Evolutionary conservation across 768 basidiomycete species (phyloP).

Genomic region (Phanerodontia chrysosporium): DNA sequence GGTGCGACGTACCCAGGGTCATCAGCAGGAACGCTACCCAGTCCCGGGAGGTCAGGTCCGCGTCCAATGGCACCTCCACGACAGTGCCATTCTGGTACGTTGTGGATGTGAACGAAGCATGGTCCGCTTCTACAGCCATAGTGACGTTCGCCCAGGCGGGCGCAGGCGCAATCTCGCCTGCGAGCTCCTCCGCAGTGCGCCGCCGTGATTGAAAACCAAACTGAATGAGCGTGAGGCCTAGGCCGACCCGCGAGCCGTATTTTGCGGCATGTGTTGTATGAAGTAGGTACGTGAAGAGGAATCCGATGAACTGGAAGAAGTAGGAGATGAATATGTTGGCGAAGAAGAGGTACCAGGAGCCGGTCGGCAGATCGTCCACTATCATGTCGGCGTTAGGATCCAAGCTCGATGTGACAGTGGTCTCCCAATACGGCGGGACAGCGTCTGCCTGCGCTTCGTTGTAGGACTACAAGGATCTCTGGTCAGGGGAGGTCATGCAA

Average conservation of each 20-base stretch:
- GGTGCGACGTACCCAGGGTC: slow-evolving; percentile 58
- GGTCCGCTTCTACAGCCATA: slow-evolving; percentile 2
- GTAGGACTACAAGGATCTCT: slow-evolving; percentile 59
- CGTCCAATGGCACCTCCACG: slow-evolving; percentile 11
- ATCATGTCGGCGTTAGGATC: slow-evolving; percentile 63
- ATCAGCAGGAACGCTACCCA: slow-evolving; percentile 93
- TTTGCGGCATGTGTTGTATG: slow-evolving; percentile 91
- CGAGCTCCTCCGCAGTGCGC: slow-evolving; percentile 7
- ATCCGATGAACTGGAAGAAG: slow-evolving; percentile 97
- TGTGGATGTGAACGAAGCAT: neutral
- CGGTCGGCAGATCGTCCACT: slow-evolving; percentile 88
- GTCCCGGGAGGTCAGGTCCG: slow-evolving; percentile 56
- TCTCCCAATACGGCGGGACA: slow-evolving; percentile 96
- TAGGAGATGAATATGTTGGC: slow-evolving; percentile 82
- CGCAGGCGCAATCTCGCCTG: slow-evolving; percentile 8
- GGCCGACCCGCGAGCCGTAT: slow-evolving; percentile 88
- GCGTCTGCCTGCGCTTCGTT: slow-evolving; percentile 83
- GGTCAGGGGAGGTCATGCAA: neutral
- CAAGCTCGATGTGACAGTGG: slow-evolving; percentile 66
- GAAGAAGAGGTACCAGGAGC: slow-evolving; percentile 68
- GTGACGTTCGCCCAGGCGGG: slow-evolving; percentile 16
- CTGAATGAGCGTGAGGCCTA: slow-evolving; percentile 94
- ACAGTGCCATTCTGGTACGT: slow-evolving; percentile 21
- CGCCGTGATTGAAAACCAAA: slow-evolving; percentile 56
- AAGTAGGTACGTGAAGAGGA: slow-evolving; percentile 88